These are phyloP conservation scores for Jasminum sambac DNA, from an alignment of 257 asterid species.

Conservation along the genomic window DNA sequence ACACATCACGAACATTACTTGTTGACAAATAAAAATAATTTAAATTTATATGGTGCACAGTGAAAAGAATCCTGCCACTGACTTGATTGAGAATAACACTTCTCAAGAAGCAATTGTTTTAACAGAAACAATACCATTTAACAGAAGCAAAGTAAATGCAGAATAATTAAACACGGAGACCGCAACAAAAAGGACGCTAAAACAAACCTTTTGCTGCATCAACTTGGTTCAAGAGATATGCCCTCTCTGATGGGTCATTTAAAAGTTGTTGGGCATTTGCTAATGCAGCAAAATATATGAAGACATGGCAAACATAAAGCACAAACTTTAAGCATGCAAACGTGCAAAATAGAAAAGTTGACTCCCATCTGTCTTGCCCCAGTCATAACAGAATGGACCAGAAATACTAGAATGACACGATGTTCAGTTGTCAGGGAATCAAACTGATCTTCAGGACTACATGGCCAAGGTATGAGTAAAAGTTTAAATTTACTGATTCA, in stretches of 20 bases:
- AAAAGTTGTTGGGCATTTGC: slow-evolving; percentile 91
- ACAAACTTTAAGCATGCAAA: slow-evolving; percentile 12
- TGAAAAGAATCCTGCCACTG: no score
- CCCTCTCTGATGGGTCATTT: slow-evolving; percentile 91
- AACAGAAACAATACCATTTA: neutral
- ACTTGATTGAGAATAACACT: slow-evolving; percentile 20
- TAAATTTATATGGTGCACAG: no score
- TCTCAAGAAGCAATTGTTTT: slow-evolving; percentile 6
- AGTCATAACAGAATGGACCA: neutral
- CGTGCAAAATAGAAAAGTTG: neutral
- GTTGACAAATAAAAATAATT: no score
- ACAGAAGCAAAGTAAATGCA: neutral
- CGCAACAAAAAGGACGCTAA: no score
- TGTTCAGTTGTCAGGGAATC: slow-evolving; percentile 4
- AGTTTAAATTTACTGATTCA: slow-evolving; percentile 1
- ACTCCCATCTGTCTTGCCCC: neutral
- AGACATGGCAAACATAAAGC: slow-evolving; percentile 21
- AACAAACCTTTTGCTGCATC: slow-evolving; percentile 81
- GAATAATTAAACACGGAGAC: slow-evolving; percentile 9
- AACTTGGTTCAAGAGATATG: slow-evolving; percentile 85
- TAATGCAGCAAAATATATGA: slow-evolving; percentile 56
- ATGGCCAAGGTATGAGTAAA: slow-evolving; percentile 9
- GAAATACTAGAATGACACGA: neutral
- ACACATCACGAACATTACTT: no score
- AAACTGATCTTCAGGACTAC: neutral